Evolutionary conservation across 331 rosid species (phyloP), one percentile per base, ranked within the genome.

Genomic region (Ulmus americana): DNA sequence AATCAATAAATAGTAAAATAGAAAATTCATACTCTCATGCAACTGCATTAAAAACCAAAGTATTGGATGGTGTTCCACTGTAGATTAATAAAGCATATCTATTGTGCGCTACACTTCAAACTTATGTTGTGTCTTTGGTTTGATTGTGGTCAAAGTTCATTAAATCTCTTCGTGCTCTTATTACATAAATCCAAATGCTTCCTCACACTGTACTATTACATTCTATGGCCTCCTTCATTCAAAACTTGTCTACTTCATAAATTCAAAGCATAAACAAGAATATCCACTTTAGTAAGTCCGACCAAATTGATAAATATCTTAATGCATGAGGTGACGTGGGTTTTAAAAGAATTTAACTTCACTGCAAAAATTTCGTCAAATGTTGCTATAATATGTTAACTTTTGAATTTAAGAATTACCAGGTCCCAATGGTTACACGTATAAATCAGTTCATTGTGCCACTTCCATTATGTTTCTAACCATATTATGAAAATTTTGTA

Each of bases 401-500:
- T 60, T 42, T 28, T 38, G 18, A 16, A 38, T 60, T 43, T 60
- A 42, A 15, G 9, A 60, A 60, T 6, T 49, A 35, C 22, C 35
- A 3, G 35, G 35, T 28, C 35, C 35, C 16, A 59, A 55, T 15
- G 58, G 58, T 46, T 3, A 51, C 51, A 65, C 59, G 12, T 43
- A 5, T 68, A 60, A 60, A 43, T 16, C 39, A 60, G 18, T 60
- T 60, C 50, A 42, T 60, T 50, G 14, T 4, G 18, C 35, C 35
- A 28, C 35, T 28, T 28, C 35, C 35, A 28, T 28, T 28, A 28
- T 28, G 35, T 28, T 28, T 28, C 35, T 2, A 28, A 28, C 35
- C 35, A 28, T 28, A 2, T 28, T 28, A 28, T 10, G n/a, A 46
- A 1, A n/a, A 46, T 46, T 46, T 46, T 9, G 5, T 11, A 48